Evolutionary conservation across 2,329 filamentous ascomycete species (phyloP).

Genomic region (Cercospora sp.): DNA sequence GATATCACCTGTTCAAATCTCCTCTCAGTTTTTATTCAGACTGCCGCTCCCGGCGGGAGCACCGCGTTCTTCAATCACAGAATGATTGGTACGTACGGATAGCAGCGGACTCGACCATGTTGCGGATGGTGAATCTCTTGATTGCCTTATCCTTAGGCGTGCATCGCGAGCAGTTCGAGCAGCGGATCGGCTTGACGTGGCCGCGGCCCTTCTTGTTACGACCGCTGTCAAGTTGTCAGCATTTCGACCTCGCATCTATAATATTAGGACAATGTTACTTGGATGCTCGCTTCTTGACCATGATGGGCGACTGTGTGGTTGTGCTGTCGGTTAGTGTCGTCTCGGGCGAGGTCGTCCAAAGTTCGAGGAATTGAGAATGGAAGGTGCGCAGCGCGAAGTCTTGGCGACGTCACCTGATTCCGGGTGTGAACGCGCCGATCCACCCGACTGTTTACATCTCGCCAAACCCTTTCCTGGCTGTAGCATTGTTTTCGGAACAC

Average conservation of each 20-base stretch:
- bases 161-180: constrained; percentile 77
- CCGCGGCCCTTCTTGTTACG: constrained; percentile 99
- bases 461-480: constrained; percentile 1
- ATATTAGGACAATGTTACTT: constrained; percentile 56
- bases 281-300: constrained; percentile 75
- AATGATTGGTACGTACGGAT: constrained; percentile 74
- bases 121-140: constrained; percentile 99
- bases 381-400: constrained; percentile 1
- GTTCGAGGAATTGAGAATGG: neutral
- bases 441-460: neutral
- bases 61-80: constrained; percentile 15
- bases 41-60: constrained; percentile 17
- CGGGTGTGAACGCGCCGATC: neutral
- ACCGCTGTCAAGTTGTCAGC: constrained; percentile 63
- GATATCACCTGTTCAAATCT: constrained; percentile 79
- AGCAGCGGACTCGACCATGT: constrained; percentile 99
- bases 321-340: constrained; percentile 23
- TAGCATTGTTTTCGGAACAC: neutral
- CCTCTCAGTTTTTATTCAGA: constrained; percentile 12
- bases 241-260: constrained; percentile 9
- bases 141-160: constrained; percentile 99
- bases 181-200: constrained; percentile 97
- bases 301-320: constrained; percentile 51
- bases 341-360: constrained; percentile 4
- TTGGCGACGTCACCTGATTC: constrained; percentile 1